Conservation (phyloP, 768 basidiomycete species). For the Peribolospora kevripleyi region DNA sequence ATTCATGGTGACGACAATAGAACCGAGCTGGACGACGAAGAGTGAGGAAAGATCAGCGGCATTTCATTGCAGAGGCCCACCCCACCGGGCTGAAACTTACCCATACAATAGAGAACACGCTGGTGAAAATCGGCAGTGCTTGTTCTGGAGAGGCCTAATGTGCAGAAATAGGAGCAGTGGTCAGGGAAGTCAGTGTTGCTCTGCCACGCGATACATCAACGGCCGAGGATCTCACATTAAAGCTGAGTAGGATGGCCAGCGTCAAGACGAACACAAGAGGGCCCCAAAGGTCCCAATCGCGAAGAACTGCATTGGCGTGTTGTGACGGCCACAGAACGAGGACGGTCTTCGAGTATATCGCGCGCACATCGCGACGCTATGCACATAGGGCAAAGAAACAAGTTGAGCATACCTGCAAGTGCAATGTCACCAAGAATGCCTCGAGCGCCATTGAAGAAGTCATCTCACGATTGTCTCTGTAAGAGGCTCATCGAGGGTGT, state of each 20-base stretch:
- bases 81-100: too few species aligned
- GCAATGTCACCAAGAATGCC: neutral
- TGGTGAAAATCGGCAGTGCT: conserved; percentile 70
- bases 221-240: conserved; percentile 32
- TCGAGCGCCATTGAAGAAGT: neutral
- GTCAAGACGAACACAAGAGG: conserved; percentile 60
- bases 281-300: conserved; percentile 98
- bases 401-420: neutral
- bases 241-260: conserved; percentile 46
- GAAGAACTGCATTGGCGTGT: conserved; percentile 44
- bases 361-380: conserved; percentile 69
- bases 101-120: conserved; percentile 28
- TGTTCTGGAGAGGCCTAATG: conserved; percentile 58
- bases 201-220: conserved; percentile 22
- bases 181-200: neutral
- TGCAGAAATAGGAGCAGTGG: neutral
- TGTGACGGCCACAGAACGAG: conserved; percentile 76
- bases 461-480: conserved; percentile 59
- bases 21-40: conserved; percentile 72
- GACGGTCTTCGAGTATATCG: conserved; percentile 74
- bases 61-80: too few species aligned
- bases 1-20: conserved; percentile 78
- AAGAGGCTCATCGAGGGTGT: conserved; percentile 82
- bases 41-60: conserved; percentile 16
- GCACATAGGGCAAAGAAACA: neutral